Evolutionary conservation across 2,329 filamentous ascomycete species (phyloP), one percentile per base, ranked within the genome.

Genomic region (Triangularia verruculosa): DNA sequence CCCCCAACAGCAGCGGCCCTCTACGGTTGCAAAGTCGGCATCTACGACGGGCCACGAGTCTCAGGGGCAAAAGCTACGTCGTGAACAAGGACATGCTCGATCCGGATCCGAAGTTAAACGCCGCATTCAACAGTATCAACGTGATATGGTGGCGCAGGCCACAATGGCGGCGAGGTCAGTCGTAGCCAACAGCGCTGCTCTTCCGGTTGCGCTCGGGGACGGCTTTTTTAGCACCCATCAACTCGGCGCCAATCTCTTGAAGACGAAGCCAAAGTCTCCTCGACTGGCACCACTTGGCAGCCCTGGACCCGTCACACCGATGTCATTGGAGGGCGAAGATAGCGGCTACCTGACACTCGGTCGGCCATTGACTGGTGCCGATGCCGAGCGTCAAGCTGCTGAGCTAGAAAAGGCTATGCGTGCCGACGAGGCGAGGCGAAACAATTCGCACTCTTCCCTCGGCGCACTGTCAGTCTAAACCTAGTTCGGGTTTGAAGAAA

Each of bases 241-340:
- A 74, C 8, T 69, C 77, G 13, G 71, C 73, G 5, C 66, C 80
- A 17, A n/a, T 39, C 34, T 39, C 15, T 20, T 22, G n/a, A 47
- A 3, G n/a, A 80, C 51, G 72, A 71, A 56, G 22, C 85, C 85
- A 1, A 62, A 71, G 13, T 82, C 82, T 1, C 83, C 83, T 1
- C 74, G 80, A 27, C 74, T 88, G 5, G 72, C 74, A 51, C 85
- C 85, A 0, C 70, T 86, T 11, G 86, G 84, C 63, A 24, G 22
- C 12, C 84, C 85, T 0, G 85, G 85, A 0, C 84, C 85, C 0
- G 84, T 88, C 13, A 88, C 86, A 1, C 85, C 86, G 1, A 86
- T 88, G 79, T 83, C 85, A 17, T 73, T 88, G 6, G 79, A 80
- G 43, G 80, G 78, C 20, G 72, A 76, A 0, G 71, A 74, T 13